Conservation (phyloP, 2,329 filamentous ascomycete species). For the Hymenoscyphus fructigenus region DNA sequence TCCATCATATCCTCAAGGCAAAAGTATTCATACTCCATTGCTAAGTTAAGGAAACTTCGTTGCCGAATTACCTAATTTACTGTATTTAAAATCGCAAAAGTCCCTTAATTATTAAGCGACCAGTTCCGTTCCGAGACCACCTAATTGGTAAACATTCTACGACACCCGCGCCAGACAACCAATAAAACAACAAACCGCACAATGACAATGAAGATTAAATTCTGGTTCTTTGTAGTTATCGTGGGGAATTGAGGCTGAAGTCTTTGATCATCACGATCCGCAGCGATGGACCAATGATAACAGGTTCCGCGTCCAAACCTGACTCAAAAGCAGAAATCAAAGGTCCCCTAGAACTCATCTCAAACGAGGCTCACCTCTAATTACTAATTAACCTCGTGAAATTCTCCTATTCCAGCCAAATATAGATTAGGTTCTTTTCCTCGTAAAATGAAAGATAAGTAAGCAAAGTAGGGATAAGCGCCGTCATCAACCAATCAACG, state of each 20-base stretch:
- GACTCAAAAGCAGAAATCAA: neutral
- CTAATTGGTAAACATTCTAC: neutral
- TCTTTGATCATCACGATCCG: neutral
- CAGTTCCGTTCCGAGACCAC: neutral
- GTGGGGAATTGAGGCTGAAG: neutral
- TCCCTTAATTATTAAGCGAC: neutral
- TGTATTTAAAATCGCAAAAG: neutral
- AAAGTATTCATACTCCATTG: neutral
- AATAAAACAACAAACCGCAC: neutral
- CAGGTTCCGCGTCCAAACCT: neutral
- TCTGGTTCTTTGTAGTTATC: too few species aligned
- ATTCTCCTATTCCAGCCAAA: neutral
- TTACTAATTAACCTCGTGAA: neutral
- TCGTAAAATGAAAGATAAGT: neutral
- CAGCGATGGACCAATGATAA: neutral
- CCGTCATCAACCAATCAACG: conserved; percentile 1
- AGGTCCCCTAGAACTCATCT: neutral
- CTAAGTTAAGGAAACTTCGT: neutral
- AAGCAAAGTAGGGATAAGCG: conserved; percentile 10
- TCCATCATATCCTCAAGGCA: neutral
- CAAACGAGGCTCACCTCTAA: neutral
- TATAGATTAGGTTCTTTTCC: neutral
- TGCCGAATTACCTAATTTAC: neutral
- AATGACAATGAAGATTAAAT: neutral
- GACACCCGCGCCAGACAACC: neutral